Base-by-base conservation (phyloP, 2,329 filamentous ascomycete species). In the Fusarium cicatricum region DNA sequence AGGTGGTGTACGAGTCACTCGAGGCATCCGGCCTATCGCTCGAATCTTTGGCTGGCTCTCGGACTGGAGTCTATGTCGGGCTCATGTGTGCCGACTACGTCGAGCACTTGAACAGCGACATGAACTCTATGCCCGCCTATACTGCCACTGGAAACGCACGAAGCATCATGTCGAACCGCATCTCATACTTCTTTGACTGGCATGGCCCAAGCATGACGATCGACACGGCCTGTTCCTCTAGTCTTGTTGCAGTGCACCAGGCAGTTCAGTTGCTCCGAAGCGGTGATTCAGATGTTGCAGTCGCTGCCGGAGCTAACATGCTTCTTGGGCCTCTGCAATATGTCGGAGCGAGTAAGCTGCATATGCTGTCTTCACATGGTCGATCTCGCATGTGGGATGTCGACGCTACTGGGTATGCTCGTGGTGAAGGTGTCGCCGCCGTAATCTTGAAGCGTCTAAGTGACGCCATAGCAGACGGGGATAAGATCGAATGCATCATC, bases 371-470 rank as follows among this genome's bases (percentile, higher is more conserved):
- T 6, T 66, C 71, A 3, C 65, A 71, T 12, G 63, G 70, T 23
- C 44, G 47, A 11, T 73, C 60, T n/a, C 67, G 68, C 8, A 77
- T 76, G 70, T 81, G 74, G 71, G 77, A 80, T 58, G 70, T 65
- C 3, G 67, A 66, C 2, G 83, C 80, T 0, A 71, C 83, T 58
- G 83, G 43, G 5, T 47, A 81, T 2, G 80, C 74, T 5, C 74
- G 82, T 0, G 83, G 82, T 9, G 83, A 86, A 39, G 83, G 82
- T 2, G 65, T 81, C 6, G 78, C 75, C 0, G 69, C 73, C 0
- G 61, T 85, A 0, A 66, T 83, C 0, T 55, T 85, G 10, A 85
- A 85, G 62, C 66, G 62, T 2, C 69, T 84, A 5, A 71, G 62
- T 11, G 59, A 72, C 1, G 83, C 83, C 0, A 53, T 84, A 6